phyloP scores from a whole-genome alignment of 306 rosid species.

The Prunus armeniaca region DNA sequence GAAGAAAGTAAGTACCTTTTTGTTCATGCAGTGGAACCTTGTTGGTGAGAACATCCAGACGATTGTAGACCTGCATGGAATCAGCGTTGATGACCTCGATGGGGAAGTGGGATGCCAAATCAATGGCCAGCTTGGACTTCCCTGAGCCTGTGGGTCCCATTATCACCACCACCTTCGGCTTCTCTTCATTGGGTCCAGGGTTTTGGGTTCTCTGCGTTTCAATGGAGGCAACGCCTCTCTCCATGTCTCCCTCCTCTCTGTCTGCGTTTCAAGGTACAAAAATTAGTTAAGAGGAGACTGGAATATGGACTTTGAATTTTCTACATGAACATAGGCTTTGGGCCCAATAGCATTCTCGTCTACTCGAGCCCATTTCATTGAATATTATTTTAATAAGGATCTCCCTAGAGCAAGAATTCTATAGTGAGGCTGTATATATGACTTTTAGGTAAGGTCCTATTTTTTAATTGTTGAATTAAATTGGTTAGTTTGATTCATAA shows the following conservation, averaged over 20 bases:
- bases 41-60: conserved; percentile 88
- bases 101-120: conserved; percentile 67
- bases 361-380: too few relatives aligned
- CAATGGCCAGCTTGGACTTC: conserved; percentile 79
- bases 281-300: too few relatives aligned
- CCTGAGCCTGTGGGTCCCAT: conserved; percentile 92
- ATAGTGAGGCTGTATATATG: too few relatives aligned
- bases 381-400: too few relatives aligned
- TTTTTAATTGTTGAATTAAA: too few relatives aligned
- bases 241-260: not conserved
- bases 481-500: too few relatives aligned
- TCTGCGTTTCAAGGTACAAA: not conserved
- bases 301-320: too few relatives aligned
- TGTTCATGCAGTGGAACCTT: conserved; percentile 61
- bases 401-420: too few relatives aligned
- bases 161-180: conserved; percentile 58
- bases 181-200: conserved; percentile 27
- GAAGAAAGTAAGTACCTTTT: conserved; percentile 38
- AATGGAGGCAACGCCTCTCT: not conserved
- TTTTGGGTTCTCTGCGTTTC: conserved; percentile 22
- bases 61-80: conserved; percentile 88
- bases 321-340: not conserved
- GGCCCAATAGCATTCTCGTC: not conserved
- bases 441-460: too few relatives aligned
- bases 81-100: conserved; percentile 86